Conservation (phyloP, 768 basidiomycete genomes). For the Rhodotorula paludigena region DNA sequence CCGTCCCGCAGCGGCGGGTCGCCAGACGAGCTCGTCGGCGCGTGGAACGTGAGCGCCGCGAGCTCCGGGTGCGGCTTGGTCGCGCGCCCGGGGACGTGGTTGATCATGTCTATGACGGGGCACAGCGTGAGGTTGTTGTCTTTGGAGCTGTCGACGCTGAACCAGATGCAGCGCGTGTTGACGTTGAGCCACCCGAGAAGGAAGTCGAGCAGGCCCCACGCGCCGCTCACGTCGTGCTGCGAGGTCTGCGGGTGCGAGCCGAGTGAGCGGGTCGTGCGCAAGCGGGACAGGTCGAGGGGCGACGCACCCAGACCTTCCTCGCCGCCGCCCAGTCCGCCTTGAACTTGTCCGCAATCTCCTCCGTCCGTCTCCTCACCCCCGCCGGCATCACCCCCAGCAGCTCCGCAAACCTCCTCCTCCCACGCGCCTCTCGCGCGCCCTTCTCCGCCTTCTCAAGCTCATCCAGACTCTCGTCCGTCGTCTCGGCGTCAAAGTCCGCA, state of each 20-base stretch:
- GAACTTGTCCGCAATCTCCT: conserved; percentile 54
- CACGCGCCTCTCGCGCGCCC: background rate
- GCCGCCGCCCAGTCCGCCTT: conserved; percentile 56
- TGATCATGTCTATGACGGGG: conserved; percentile 73
- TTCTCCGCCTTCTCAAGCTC: conserved; percentile 39
- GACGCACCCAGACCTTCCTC: conserved; percentile 40
- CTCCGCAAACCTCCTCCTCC: conserved; percentile 31
- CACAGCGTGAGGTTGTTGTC: conserved; percentile 78
- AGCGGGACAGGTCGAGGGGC: background rate
- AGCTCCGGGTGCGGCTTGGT: conserved; percentile 26
- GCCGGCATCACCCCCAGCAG: conserved; percentile 56
- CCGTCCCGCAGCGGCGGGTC: conserved; percentile 51
- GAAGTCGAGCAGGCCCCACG: conserved; percentile 52
- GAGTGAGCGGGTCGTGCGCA: background rate
- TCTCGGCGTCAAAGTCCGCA: background rate
- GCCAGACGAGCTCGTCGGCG: conserved; percentile 49
- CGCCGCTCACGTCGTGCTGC: conserved; percentile 20
- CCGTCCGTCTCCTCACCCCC: conserved; percentile 51
- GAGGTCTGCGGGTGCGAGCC: conserved; percentile 2
- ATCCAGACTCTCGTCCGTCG: conserved; percentile 27
- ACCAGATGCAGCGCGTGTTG: conserved; percentile 85
- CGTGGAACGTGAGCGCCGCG: conserved; percentile 41
- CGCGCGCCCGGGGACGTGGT: conserved; percentile 38
- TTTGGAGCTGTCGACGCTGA: conserved; percentile 56
- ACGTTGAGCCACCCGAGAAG: conserved; percentile 93